These are phyloP conservation scores for Neolentinus lepideus DNA, from an alignment of 1,284 basidiomycete genomes.

Conservation along the genomic window DNA sequence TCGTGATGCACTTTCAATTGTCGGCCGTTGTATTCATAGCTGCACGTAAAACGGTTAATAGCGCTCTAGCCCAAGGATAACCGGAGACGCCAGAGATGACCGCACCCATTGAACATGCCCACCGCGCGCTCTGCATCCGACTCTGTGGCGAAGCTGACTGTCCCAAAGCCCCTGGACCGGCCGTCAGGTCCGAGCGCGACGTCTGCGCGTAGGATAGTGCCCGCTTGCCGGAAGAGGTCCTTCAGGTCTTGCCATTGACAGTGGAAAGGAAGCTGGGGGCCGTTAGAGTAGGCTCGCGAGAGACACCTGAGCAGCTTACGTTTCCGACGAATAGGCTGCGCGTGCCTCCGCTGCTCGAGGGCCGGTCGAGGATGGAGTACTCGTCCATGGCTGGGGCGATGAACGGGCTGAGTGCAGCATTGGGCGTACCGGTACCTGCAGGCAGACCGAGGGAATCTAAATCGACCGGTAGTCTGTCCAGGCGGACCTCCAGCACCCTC, in stretches of 20 bases:
- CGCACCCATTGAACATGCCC: slow-evolving; percentile 80
- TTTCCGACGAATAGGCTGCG: slow-evolving; percentile 37
- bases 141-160: slow-evolving; percentile 79
- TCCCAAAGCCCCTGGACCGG: slow-evolving; percentile 83
- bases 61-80: neutral
- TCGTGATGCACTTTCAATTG: slow-evolving; percentile 84
- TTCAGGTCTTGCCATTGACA: slow-evolving; percentile 98
- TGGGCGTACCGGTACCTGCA: neutral
- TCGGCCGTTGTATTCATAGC: slow-evolving; percentile 84
- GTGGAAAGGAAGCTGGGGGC: slow-evolving; percentile 80
- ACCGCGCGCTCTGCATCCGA: slow-evolving; percentile 85
- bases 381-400: neutral
- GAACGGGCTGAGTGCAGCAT: neutral
- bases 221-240: slow-evolving; percentile 85
- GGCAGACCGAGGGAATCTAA: slow-evolving; percentile 7
- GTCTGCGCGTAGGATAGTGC: slow-evolving; percentile 83
- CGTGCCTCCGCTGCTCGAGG: neutral
- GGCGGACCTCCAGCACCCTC: slow-evolving; percentile 81
- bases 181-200: slow-evolving; percentile 85
- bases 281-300: slow-evolving; percentile 4
- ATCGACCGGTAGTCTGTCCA: slow-evolving; percentile 52
- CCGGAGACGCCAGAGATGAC: slow-evolving; percentile 12
- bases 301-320: slow-evolving; percentile 29
- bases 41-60: slow-evolving; percentile 19
- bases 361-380: neutral